phyloP scores from a whole-genome alignment of 805 yeast species.

The Saturnispora galanensis region DNA sequence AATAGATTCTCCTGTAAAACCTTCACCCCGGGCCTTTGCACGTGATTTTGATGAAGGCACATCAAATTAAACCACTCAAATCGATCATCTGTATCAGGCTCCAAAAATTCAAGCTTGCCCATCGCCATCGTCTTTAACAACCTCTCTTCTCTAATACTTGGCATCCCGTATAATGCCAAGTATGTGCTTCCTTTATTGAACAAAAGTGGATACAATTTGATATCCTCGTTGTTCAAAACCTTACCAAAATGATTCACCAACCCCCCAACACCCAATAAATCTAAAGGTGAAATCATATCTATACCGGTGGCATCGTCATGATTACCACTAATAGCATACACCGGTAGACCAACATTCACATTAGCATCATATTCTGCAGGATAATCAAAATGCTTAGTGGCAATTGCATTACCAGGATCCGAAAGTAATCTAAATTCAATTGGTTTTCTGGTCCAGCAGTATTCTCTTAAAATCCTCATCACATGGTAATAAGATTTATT shows the following conservation, averaged over 20 bases:
- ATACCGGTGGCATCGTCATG: conserved; percentile 96
- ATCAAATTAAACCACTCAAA: conserved; percentile 76
- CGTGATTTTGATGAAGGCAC: conserved; percentile 88
- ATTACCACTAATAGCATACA: conserved; percentile 89
- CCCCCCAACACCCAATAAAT: conserved; percentile 71
- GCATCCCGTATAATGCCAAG: conserved; percentile 80
- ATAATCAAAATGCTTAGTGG: conserved; percentile 48
- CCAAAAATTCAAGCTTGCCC: conserved; percentile 66
- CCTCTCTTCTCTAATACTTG: conserved; percentile 83
- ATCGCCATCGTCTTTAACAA: conserved; percentile 73
- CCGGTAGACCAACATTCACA: conserved; percentile 77
- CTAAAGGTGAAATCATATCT: conserved; percentile 74
- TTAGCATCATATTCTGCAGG: conserved; percentile 90
- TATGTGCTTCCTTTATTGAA: conserved; percentile 76
- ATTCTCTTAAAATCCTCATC: conserved; percentile 53
- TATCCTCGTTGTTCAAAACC: conserved; percentile 63
- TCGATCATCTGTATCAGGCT: conserved; percentile 44
- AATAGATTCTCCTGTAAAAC: conserved; percentile 77
- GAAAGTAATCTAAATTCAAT: conserved; percentile 75
- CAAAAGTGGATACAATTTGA: conserved; percentile 65
- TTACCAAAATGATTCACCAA: conserved; percentile 85
- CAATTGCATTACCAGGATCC: conserved; percentile 59
- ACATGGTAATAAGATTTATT: conserved; percentile 82
- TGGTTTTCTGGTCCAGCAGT: conserved; percentile 81
- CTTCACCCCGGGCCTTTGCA: conserved; percentile 68